These are phyloP conservation scores for Trichoderma sp. DNA, from an alignment of 2,329 filamentous ascomycete species.

Conservation along the genomic window DNA sequence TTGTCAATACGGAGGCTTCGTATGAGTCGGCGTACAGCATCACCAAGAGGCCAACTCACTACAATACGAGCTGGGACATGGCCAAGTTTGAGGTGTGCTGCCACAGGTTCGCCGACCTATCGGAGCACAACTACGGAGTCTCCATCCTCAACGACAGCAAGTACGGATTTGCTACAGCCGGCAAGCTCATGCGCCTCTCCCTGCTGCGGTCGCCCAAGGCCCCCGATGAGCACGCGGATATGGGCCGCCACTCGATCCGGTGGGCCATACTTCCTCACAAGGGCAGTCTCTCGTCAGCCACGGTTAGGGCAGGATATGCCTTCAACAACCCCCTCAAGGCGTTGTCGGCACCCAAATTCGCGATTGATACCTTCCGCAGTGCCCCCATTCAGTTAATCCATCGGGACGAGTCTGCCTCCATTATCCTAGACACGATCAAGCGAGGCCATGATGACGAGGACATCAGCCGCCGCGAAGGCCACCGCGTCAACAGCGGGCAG, in stretches of 20 bases:
- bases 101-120: slow-evolving; percentile 91
- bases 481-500: slow-evolving; percentile 68
- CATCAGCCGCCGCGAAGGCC: slow-evolving; percentile 61
- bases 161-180: slow-evolving; percentile 90
- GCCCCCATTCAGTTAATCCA: slow-evolving; percentile 68
- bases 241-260: slow-evolving; percentile 83
- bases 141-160: slow-evolving; percentile 94
- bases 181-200: slow-evolving; percentile 86
- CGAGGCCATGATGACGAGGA: slow-evolving; percentile 87
- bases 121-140: slow-evolving; percentile 85
- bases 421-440: slow-evolving; percentile 89
- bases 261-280: slow-evolving; percentile 89
- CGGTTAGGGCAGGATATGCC: slow-evolving; percentile 80
- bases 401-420: slow-evolving; percentile 54
- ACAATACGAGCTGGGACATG: slow-evolving; percentile 98
- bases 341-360: slow-evolving; percentile 37
- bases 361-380: slow-evolving; percentile 35
- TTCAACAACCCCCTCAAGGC: slow-evolving; percentile 79
- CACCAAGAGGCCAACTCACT: slow-evolving; percentile 87
- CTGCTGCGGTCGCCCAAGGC: slow-evolving; percentile 87
- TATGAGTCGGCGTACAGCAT: slow-evolving; percentile 96
- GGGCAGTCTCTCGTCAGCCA: slow-evolving; percentile 70
- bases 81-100: slow-evolving; percentile 97
- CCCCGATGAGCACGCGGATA: slow-evolving; percentile 90
- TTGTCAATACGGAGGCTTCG: slow-evolving; percentile 86